Conservation (phyloP, 164 flowering plant genomes). For the grape (Vitis vinifera) region ASM3070453v1 NC_081812.1:3398501-3399000, state of each 20-base stretch:
- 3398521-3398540: too few relatives aligned
- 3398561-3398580: too few relatives aligned
- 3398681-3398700: too few relatives aligned
- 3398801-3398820: constrained; percentile 2
- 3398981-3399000: constrained; percentile 23
- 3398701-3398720: background rate
- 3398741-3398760: constrained; percentile 1
- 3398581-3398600: too few relatives aligned
- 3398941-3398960: constrained; percentile 5
- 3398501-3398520: too few relatives aligned
- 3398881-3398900: background rate
- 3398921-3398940: background rate
- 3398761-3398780: constrained; percentile 4
- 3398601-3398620: too few relatives aligned
- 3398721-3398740: background rate
- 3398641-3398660: too few relatives aligned
- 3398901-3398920: background rate
- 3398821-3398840: background rate
- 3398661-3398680: too few relatives aligned
- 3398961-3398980: constrained; percentile 10
- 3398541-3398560: too few relatives aligned
- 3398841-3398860: constrained; percentile 3
- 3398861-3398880: constrained; percentile 9
- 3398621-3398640: too few relatives aligned
- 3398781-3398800: constrained; percentile 37